A percentile compares a stretch with the other conserved stretches of the same genome.
phyloP scores from a whole-genome alignment of 2,329 filamentous ascomycete genomes.

The Xylaria sp. region DNA sequence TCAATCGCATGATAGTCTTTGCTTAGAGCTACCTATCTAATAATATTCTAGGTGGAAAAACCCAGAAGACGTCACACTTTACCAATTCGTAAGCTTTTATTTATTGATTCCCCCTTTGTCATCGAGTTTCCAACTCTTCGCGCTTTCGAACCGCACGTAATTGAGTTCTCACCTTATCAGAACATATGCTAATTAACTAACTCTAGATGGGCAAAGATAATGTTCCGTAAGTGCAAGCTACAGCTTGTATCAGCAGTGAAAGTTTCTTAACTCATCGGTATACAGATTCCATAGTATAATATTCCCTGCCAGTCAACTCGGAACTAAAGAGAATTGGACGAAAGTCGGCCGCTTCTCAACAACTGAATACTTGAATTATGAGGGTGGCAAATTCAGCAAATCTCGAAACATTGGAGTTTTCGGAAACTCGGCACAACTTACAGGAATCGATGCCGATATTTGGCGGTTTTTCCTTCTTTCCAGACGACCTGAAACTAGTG shows the following conservation, averaged over 20 bases:
- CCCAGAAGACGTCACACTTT: constrained; percentile 85
- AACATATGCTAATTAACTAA: not conserved
- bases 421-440: constrained; percentile 87
- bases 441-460: constrained; percentile 84
- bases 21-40: not conserved
- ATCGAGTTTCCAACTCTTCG: not conserved
- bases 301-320: constrained; percentile 88
- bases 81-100: constrained; percentile 70
- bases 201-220: constrained; percentile 79
- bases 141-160: too few species aligned
- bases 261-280: not conserved
- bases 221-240: constrained; percentile 52
- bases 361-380: constrained; percentile 72
- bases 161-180: too few species aligned
- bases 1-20: not conserved
- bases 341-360: constrained; percentile 88
- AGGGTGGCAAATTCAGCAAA: constrained; percentile 86
- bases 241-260: too few species aligned
- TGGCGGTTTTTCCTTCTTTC: constrained; percentile 93
- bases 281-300: constrained; percentile 82
- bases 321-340: constrained; percentile 87
- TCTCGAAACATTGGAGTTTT: constrained; percentile 76
- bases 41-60: constrained; percentile 78
- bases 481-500: constrained; percentile 83
- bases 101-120: too few species aligned